phyloP scores from a whole-genome alignment of 2,329 filamentous ascomycete genomes.

The Monosporascus sp. region DNA sequence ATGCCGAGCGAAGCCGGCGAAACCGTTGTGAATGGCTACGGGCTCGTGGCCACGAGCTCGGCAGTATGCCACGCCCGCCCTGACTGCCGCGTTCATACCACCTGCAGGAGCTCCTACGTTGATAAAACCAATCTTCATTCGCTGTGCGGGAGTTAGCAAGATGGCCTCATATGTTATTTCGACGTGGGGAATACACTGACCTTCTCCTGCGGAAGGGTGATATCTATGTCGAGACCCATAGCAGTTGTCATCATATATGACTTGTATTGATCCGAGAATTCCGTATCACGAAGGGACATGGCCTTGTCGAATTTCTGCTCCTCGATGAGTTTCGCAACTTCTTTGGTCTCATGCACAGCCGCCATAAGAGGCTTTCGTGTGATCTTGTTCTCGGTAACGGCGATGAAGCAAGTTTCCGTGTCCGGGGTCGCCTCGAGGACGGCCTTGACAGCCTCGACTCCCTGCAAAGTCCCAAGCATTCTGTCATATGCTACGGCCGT shows the following conservation, averaged over 20 bases:
- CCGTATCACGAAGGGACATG: slow-evolving; percentile 83
- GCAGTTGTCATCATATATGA: slow-evolving; percentile 90
- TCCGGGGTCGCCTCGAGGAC: slow-evolving; percentile 85
- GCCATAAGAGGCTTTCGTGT: slow-evolving; percentile 83
- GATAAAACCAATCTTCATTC: slow-evolving; percentile 91
- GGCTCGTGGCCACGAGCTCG: slow-evolving; percentile 87
- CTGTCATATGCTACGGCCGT: slow-evolving; percentile 90
- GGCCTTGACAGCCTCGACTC: slow-evolving; percentile 88
- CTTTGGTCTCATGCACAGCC: slow-evolving; percentile 80
- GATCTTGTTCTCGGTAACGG: slow-evolving; percentile 97
- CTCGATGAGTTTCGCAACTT: slow-evolving; percentile 76
- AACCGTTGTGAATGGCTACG: slow-evolving; percentile 91
- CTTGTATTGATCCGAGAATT: slow-evolving; percentile 88
- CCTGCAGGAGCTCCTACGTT: slow-evolving; percentile 95
- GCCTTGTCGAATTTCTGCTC: slow-evolving; percentile 81
- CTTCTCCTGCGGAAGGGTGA: slow-evolving; percentile 65
- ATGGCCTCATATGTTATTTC: background rate
- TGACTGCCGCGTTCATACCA: slow-evolving; percentile 95
- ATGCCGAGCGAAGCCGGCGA: slow-evolving; percentile 87
- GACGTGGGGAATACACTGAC: slow-evolving; percentile 37
- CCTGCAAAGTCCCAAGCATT: slow-evolving; percentile 87
- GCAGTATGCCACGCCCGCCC: slow-evolving; percentile 90
- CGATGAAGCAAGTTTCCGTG: slow-evolving; percentile 89
- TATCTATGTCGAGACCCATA: slow-evolving; percentile 62
- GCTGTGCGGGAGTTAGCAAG: slow-evolving; percentile 42